Evolutionary conservation across 371 early-diverging fungal species (phyloP).

Genomic region (Sporodiniella umbellata): DNA sequence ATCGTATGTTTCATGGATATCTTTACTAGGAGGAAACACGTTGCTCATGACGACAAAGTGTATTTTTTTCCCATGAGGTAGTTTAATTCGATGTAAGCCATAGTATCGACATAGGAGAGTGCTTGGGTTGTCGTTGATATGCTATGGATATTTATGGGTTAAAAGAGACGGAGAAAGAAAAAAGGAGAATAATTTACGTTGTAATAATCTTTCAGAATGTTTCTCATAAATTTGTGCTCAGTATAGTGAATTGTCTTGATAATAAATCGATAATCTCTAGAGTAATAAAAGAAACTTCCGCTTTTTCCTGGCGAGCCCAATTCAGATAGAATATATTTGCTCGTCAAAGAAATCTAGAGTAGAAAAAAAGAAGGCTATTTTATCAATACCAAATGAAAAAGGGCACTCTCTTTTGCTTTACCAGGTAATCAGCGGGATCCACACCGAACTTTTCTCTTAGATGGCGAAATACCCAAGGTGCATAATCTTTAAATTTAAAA

Average conservation of each 20-base stretch:
- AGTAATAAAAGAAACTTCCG: conserved; percentile 96
- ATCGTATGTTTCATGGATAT: conserved; percentile 96
- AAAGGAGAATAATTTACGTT: conserved; percentile 39
- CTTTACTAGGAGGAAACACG: conserved; percentile 94
- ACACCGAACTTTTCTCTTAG: conserved; percentile 86
- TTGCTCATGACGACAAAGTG: conserved; percentile 99
- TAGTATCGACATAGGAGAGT: conserved; percentile 93
- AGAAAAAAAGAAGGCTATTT: not conserved
- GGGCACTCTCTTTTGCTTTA: conserved; percentile 25
- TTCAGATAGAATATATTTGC: conserved; percentile 95
- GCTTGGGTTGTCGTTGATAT: conserved; percentile 85
- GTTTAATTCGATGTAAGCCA: conserved; percentile 94
- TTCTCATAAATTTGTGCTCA: conserved; percentile 92
- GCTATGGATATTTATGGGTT: conserved; percentile 56
- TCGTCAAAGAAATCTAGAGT: conserved; percentile 89
- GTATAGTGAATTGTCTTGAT: conserved; percentile 96
- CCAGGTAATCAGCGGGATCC: conserved; percentile 92
- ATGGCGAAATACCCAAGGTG: conserved; percentile 94
- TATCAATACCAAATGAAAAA: not conserved
- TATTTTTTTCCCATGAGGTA: conserved; percentile 89
- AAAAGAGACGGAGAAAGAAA: not conserved
- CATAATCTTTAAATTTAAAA: conserved; percentile 98
- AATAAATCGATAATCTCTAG: conserved; percentile 95
- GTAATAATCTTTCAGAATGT: conserved; percentile 85
- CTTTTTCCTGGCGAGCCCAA: conserved; percentile 96